A percentile compares a stretch with the other conserved stretches of the same genome.
Evolutionary conservation across 1,284 basidiomycete genomes (phyloP).

Genomic region (Pseudomicrostroma phylloplanum): DNA sequence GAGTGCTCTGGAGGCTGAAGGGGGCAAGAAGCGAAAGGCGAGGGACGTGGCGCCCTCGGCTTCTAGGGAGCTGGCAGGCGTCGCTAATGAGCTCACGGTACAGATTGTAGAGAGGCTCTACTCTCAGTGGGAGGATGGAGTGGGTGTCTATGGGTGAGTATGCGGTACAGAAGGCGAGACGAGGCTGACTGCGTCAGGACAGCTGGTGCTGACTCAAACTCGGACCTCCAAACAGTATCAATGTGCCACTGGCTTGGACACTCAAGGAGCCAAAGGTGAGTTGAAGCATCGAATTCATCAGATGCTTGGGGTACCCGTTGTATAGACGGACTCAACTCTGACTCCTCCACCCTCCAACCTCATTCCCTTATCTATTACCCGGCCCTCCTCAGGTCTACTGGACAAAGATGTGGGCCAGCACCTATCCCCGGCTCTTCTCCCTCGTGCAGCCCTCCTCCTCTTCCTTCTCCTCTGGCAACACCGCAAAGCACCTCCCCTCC

Average conservation of each 20-base stretch:
- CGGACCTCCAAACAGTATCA: slow-evolving; percentile 18
- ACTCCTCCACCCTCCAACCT: background rate
- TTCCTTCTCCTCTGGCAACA: slow-evolving; percentile 4
- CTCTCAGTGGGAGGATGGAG: slow-evolving; percentile 32
- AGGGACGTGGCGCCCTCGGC: slow-evolving; percentile 5
- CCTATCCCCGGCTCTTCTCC: slow-evolving; percentile 25
- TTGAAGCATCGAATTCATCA: background rate
- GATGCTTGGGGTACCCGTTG: background rate
- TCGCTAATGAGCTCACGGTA: slow-evolving; percentile 26
- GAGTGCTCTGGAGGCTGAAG: background rate
- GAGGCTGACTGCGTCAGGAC: background rate
- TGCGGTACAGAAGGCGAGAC: background rate
- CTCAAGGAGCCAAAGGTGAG: slow-evolving; percentile 22
- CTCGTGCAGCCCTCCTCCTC: background rate
- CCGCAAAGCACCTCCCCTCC: slow-evolving; percentile 12
- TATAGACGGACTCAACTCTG: background rate
- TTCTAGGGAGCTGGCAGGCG: slow-evolving; percentile 11
- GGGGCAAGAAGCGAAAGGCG: background rate
- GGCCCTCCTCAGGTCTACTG: slow-evolving; percentile 23
- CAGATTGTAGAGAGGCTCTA: slow-evolving; percentile 32
- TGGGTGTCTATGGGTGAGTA: slow-evolving; percentile 28
- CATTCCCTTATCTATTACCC: no score
- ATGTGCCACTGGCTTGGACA: slow-evolving; percentile 43
- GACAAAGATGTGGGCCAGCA: slow-evolving; percentile 42
- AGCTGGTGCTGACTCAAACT: background rate